These are phyloP conservation scores for Proliferodiscus dingleyae DNA, from an alignment of 2,329 filamentous ascomycete genomes.

Conservation along the genomic window DNA sequence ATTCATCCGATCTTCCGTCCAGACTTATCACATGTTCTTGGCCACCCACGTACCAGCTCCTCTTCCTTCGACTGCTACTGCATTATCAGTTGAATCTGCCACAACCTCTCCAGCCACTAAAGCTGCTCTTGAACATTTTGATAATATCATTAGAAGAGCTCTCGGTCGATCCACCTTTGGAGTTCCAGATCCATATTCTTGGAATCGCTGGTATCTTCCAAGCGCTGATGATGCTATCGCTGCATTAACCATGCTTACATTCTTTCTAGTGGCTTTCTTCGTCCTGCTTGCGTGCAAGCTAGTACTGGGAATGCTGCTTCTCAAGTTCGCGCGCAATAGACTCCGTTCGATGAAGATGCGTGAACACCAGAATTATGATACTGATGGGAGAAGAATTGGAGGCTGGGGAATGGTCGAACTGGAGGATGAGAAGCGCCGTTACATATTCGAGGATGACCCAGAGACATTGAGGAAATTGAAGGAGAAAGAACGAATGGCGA, in stretches of 20 bases:
- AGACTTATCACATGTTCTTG: conserved; percentile 98
- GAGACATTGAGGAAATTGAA: conserved; percentile 60
- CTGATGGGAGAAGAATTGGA: conserved; percentile 70
- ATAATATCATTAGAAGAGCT: conserved; percentile 70
- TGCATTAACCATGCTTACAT: conserved; percentile 72
- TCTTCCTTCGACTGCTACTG: conserved; percentile 60
- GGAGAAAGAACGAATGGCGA: conserved; percentile 59
- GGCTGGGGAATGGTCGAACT: conserved; percentile 84
- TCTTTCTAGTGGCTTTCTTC: conserved; percentile 81
- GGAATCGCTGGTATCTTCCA: conserved; percentile 30
- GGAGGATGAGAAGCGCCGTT: conserved; percentile 76
- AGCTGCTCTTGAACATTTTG: conserved; percentile 73
- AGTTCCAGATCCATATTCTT: conserved; percentile 29
- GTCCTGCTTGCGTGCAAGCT: conserved; percentile 81
- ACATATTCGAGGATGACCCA: conserved; percentile 81
- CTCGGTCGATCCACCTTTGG: conserved; percentile 70
- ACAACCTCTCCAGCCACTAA: conserved; percentile 67
- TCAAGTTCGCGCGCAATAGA: conserved; percentile 72
- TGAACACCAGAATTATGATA: conserved; percentile 55
- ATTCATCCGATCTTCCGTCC: conserved; percentile 88
- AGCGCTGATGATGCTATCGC: conserved; percentile 68
- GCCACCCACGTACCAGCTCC: conserved; percentile 79
- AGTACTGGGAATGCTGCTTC: conserved; percentile 78
- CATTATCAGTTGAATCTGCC: conserved; percentile 57
- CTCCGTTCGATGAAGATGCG: conserved; percentile 75